Conservation (phyloP, 345 rosid species). For the Clarkia xantiana region DNA sequence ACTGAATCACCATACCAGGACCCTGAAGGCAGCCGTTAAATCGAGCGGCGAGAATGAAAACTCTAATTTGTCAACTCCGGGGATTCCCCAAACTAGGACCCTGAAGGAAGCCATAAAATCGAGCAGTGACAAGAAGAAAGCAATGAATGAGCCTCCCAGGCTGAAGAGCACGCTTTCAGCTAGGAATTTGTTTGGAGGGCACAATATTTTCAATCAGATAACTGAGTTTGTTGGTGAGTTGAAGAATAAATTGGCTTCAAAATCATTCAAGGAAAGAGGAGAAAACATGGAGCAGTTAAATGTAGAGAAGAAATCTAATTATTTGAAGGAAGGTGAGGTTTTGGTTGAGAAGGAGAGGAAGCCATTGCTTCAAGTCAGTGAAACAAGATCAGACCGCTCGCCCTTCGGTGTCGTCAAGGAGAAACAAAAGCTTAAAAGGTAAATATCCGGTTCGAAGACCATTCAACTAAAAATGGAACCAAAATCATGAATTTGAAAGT, state of each 20-base stretch:
- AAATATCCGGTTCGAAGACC: background rate
- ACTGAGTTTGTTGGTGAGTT: constrained; percentile 69
- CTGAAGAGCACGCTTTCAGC: constrained; percentile 68
- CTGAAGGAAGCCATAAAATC: constrained; percentile 41
- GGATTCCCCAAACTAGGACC: constrained; percentile 26
- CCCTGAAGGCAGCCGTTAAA: constrained; percentile 35
- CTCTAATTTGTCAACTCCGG: constrained; percentile 42
- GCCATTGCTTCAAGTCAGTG: constrained; percentile 35
- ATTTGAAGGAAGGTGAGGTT: constrained; percentile 17
- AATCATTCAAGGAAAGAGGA: constrained; percentile 47
- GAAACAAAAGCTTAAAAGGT: constrained; percentile 44
- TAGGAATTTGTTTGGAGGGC: constrained; percentile 68
- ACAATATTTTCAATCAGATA: constrained; percentile 58
- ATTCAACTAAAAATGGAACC: too few relatives aligned
- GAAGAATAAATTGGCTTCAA: constrained; percentile 53
- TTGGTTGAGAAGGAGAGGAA: constrained; percentile 42
- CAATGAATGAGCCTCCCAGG: constrained; percentile 19
- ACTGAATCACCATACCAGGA: constrained; percentile 25
- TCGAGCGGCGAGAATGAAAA: constrained; percentile 39
- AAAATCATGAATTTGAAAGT: too few relatives aligned
- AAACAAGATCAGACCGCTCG: constrained; percentile 21
- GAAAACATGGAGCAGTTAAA: constrained; percentile 26
- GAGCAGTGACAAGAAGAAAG: constrained; percentile 40
- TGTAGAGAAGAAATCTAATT: constrained; percentile 6
- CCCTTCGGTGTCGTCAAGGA: constrained; percentile 30